These are phyloP conservation scores for Suillus placidus DNA, from an alignment of 768 basidiomycete genomes.

Conservation along the genomic window DNA sequence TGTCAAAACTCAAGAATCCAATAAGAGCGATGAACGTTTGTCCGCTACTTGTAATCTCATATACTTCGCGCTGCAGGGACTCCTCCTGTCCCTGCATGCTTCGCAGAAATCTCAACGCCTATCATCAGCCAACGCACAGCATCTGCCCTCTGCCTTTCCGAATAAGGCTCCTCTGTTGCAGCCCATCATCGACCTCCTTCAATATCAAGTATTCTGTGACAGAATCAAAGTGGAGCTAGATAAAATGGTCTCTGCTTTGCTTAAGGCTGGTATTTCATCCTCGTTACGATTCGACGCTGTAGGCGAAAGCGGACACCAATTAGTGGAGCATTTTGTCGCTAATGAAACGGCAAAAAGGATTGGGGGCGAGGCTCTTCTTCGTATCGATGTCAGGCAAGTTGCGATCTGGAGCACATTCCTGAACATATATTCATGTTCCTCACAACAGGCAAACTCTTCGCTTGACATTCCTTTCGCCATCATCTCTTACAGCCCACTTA, in stretches of 20 bases:
- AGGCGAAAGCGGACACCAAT: slow-evolving; percentile 64
- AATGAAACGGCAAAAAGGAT: slow-evolving; percentile 45
- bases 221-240: slow-evolving; percentile 61
- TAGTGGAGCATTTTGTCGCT: slow-evolving; percentile 51
- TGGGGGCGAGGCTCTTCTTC: slow-evolving; percentile 73
- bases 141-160: slow-evolving; percentile 11
- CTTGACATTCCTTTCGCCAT: slow-evolving; percentile 76
- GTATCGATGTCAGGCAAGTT: slow-evolving; percentile 66
- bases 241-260: slow-evolving; percentile 51
- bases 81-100: slow-evolving; percentile 64
- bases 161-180: slow-evolving; percentile 59
- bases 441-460: slow-evolving; percentile 70
- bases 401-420: background rate
- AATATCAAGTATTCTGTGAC: slow-evolving; percentile 76
- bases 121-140: slow-evolving; percentile 31
- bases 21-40: slow-evolving; percentile 20
- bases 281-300: slow-evolving; percentile 62
- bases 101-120: slow-evolving; percentile 46
- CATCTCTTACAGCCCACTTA: slow-evolving; percentile 74
- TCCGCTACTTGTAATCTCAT: slow-evolving; percentile 65
- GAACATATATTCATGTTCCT: background rate
- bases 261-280: slow-evolving; percentile 55
- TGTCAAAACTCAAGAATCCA: slow-evolving; percentile 15
- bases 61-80: slow-evolving; percentile 61
- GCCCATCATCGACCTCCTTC: slow-evolving; percentile 76